Evolutionary conservation across 345 rosid species (phyloP).

Genomic region (Arabidopsis arenosa): DNA sequence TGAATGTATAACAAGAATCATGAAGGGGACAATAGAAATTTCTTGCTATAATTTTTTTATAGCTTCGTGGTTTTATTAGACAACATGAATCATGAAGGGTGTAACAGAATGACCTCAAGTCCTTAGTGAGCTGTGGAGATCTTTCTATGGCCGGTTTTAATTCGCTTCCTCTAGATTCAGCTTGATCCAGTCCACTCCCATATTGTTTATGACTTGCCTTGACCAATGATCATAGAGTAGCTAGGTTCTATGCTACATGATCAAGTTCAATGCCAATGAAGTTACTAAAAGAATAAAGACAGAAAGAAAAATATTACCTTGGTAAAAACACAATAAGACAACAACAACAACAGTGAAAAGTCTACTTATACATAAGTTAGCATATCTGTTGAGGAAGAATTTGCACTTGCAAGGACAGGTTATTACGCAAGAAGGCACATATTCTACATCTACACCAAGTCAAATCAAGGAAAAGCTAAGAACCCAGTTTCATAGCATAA

Average conservation of each 20-base stretch:
- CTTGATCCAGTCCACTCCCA: constrained; percentile 63
- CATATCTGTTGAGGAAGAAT: constrained; percentile 69
- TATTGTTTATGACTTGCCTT: constrained; percentile 48
- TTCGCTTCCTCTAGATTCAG: constrained; percentile 46
- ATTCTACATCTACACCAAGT: constrained; percentile 33
- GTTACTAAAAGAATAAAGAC: constrained; percentile 43
- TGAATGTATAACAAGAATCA: background rate
- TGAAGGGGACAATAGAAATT: no score
- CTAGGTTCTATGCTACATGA: constrained; percentile 6
- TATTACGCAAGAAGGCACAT: constrained; percentile 24
- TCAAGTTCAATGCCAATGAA: constrained; percentile 15
- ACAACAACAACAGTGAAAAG: constrained; percentile 24
- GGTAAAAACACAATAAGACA: constrained; percentile 12
- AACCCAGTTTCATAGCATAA: constrained; percentile 32
- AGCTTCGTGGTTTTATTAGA: background rate
- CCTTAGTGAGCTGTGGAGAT: constrained; percentile 8
- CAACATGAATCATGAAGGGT: constrained; percentile 2
- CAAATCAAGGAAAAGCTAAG: constrained; percentile 39
- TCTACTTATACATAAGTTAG: constrained; percentile 47
- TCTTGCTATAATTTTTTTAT: background rate
- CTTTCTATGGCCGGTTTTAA: constrained; percentile 48
- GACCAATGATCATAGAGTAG: background rate
- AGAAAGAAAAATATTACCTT: constrained; percentile 60
- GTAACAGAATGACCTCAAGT: background rate
- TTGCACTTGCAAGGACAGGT: constrained; percentile 60